Evolutionary conservation across 352 stramenopile genomes (phyloP), one percentile per base, ranked within the genome.

Genomic region (Pythium phragmitis): DNA sequence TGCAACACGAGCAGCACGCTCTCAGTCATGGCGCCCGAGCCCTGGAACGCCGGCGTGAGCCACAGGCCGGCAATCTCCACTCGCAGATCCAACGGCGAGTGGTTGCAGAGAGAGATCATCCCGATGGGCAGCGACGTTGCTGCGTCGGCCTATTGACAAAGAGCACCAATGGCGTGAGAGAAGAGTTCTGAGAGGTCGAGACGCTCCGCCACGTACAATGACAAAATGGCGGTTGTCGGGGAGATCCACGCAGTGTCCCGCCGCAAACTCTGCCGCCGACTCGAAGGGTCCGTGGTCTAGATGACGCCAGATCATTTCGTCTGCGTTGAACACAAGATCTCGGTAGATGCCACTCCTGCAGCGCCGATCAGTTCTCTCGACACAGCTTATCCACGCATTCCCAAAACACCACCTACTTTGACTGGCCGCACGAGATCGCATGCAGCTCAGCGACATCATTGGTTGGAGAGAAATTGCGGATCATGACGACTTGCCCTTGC

Each of bases 291-390:
- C 84, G 61, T 82, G 55, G 19, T 79, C 60, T 55, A 96, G 65
- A 69, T 93, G 78, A 3, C 66, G 71, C 87, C 87, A 96, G 47
- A 96, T 79, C 72, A 91, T 77, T 37, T 93, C 82, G 56, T 94
- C 80, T 1, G 80, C 79, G 63, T 94, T 78, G 54, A 79, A 96
- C 26, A 50, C 59, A 41, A 86, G 65, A 13, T 80, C 74, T 34
- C 80, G 67, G 61, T 91, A 93, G 36, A 91, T 75, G 19, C 82
- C 84, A n/a, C 57, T 65, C 16, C 77, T 84, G 37, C 16, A 21
- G 34, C 7, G 21, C 6, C 19, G 21, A 41, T 9, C 7, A 39
- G 34, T 5, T 30, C 4, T 39, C 34, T 30, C 26, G 26, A 30
- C 26, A n/a, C 26, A 30, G 26, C 26, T 30, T 5, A 5, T 30